A percentile compares a stretch with the other conserved stretches of the same genome.
Evolutionary conservation across 2,329 filamentous ascomycete species (phyloP).

Genomic region (Lanzia echinophila): DNA sequence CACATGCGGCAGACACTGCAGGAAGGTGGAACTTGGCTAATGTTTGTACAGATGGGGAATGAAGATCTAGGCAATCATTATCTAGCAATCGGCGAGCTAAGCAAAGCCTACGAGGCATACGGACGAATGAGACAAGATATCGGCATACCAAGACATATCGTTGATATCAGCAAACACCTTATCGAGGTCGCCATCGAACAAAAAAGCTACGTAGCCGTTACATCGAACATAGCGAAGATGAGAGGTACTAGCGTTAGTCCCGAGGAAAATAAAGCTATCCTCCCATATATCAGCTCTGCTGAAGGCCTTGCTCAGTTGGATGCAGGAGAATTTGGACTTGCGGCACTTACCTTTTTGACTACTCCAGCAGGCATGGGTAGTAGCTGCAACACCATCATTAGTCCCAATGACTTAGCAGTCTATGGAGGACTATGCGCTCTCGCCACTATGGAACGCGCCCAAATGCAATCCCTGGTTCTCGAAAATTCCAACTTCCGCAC

Average conservation of each 20-base stretch:
- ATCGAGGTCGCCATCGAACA: conserved; percentile 70
- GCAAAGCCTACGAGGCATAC: conserved; percentile 69
- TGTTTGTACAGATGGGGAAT: conserved; percentile 68
- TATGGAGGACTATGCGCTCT: conserved; percentile 89
- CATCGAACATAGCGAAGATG: conserved; percentile 62
- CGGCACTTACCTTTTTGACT: conserved; percentile 59
- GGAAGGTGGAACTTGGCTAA: background rate
- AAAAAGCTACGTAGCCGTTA: conserved; percentile 67
- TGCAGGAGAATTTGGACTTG: conserved; percentile 51
- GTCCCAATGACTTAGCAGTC: conserved; percentile 80
- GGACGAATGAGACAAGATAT: conserved; percentile 85
- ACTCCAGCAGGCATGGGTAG: conserved; percentile 38
- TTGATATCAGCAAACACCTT: conserved; percentile 74
- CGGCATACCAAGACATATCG: conserved; percentile 73
- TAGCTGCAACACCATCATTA: conserved; percentile 65
- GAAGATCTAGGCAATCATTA: conserved; percentile 85
- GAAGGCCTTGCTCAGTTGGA: conserved; percentile 57
- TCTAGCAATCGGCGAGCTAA: conserved; percentile 69
- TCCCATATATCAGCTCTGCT: conserved; percentile 49
- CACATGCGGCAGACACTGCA: background rate
- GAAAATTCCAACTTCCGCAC: conserved; percentile 75
- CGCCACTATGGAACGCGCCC: conserved; percentile 75
- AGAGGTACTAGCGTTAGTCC: conserved; percentile 37
- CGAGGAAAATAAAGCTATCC: conserved; percentile 40
- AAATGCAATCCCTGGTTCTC: conserved; percentile 69